Base-by-base conservation (phyloP, 805 yeast genomes). In the Phaffomyces thermotolerans region DNA sequence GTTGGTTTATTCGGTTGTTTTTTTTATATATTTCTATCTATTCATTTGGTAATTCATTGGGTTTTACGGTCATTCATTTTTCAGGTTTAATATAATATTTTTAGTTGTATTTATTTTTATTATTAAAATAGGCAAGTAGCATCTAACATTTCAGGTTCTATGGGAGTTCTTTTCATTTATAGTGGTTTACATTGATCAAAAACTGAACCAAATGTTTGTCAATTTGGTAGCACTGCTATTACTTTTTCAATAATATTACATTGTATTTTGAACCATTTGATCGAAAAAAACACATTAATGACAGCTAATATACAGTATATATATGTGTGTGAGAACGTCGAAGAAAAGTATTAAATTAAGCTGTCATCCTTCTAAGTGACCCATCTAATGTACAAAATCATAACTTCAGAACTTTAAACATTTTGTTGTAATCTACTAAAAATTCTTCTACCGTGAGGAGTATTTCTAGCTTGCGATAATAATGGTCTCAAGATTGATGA, bases 401-500 rank as follows among this genome's bases (percentile, higher is more conserved):
- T 24, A 17, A 24, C 14, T 6, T 14, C 18, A 30, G 12, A 31
- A 31, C 34, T 17, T 7, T 22, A 34, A 25, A 30, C n/a, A 17
- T 29, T 31, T 17, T 52, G 56, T 45, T 64, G 66, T 37, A 78
- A 56, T 59, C 87, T 88, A 25, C 86, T 78, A 67, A 85, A 75
- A 47, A 91, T 89, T 58, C 97, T 78, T 60, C 96, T 76, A n/a
- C 97, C 98, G 62, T 91, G 96, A 3, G 97, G 97, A 15, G 97
- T 90, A 54, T 83, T 84, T 60, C 84, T 77, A 46, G 91, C 84
- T 38, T 81, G 82, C 20, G 84, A 79, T 54, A 91, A 70, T 45
- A 84, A 75, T 12, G 96, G 95, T 50, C 77, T 78, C 52, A 89
- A 73, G 22, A 76, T 64, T 33, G 65, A 72, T 18, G 84, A 75